Conservation (phyloP, 805 yeast species). For the Candida succiphila region DNA sequence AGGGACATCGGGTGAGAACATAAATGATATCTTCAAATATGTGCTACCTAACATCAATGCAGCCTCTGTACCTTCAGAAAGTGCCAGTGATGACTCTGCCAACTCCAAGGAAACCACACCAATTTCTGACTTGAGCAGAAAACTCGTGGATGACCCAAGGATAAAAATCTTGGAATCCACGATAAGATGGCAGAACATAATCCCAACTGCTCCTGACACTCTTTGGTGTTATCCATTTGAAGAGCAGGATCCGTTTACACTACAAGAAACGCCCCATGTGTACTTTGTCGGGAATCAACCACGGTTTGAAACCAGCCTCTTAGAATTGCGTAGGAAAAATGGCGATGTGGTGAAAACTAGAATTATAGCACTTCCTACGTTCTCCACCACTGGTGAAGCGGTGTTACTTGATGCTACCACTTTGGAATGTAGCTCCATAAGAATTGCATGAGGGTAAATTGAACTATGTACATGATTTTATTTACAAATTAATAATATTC, state of each 20-base stretch:
- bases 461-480: conserved; percentile 1
- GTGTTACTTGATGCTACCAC: conserved; percentile 53
- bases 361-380: conserved; percentile 62
- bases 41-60: conserved; percentile 31
- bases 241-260: conserved; percentile 68
- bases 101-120: too few relatives aligned
- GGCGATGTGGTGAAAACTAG: conserved; percentile 27
- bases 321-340: conserved; percentile 25
- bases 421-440: conserved; percentile 43
- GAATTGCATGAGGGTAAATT: conserved; percentile 11
- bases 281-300: conserved; percentile 84
- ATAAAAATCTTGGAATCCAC: conserved; percentile 55
- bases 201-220: conserved; percentile 96
- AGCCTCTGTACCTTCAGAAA: conserved; percentile 6
- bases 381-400: conserved; percentile 52
- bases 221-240: conserved; percentile 80
- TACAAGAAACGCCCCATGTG: conserved; percentile 77
- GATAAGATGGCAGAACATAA: conserved; percentile 73
- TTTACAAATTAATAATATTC: background rate
- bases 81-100: conserved; percentile 12
- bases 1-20: conserved; percentile 80
- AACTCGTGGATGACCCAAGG: conserved; percentile 22
- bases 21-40: conserved; percentile 70
- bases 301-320: conserved; percentile 35
- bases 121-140: too few relatives aligned